phyloP scores from a whole-genome alignment of 805 yeast genomes.

The Jamesozyma gamospora region DNA sequence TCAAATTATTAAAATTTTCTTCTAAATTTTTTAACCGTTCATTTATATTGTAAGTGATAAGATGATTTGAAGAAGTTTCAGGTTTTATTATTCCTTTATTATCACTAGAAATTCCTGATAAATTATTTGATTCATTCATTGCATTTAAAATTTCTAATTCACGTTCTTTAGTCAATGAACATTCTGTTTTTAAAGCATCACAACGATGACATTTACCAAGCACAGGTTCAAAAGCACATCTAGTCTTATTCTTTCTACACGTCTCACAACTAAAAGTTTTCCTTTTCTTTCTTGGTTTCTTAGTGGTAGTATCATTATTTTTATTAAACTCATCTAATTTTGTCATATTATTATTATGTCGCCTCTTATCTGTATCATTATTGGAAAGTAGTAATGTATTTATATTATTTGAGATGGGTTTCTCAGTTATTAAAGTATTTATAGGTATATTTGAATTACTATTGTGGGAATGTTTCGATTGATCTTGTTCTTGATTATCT shows the following conservation, averaged over 20 bases:
- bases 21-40: conserved; percentile 20
- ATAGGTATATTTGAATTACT: too few species aligned
- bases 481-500: too few species aligned
- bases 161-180: conserved; percentile 34
- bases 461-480: too few species aligned
- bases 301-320: neutral
- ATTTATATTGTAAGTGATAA: conserved; percentile 1
- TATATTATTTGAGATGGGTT: too few species aligned
- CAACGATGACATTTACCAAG: conserved; percentile 44
- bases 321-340: neutral
- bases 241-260: conserved; percentile 47
- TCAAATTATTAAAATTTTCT: conserved; percentile 15
- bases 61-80: neutral
- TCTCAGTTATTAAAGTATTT: too few species aligned
- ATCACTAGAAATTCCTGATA: neutral
- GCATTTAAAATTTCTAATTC: conserved; percentile 20
- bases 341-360: too few species aligned
- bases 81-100: neutral
- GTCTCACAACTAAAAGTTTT: conserved; percentile 38
- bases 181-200: conserved; percentile 35
- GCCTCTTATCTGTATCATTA: too few species aligned
- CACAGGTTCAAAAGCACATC: conserved; percentile 42
- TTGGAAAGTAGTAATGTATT: too few species aligned
- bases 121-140: conserved; percentile 9
- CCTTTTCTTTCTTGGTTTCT: conserved; percentile 29